Percentiles rank a stretch among this genome's conserved stretches.
Evolutionary conservation across 208 protist species (phyloP).

Genomic region (Phytomonas sp.): DNA sequence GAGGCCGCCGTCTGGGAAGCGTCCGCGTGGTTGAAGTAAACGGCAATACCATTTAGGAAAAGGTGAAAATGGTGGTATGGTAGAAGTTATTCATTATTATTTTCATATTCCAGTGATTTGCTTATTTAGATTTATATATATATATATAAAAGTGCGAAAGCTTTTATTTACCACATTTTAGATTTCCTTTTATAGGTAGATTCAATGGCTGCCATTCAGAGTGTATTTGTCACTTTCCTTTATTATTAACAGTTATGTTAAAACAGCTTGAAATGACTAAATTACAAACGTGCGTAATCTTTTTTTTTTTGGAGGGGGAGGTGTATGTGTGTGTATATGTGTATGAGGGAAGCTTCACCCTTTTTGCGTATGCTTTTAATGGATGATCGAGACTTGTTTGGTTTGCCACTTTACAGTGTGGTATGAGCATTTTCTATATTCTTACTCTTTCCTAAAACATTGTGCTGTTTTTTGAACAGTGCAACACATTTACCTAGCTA

Average conservation of each 20-base stretch:
- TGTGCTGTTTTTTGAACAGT: too few species aligned
- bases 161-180: constrained; percentile 2
- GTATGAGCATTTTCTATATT: too few species aligned
- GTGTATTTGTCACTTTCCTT: constrained; percentile 14
- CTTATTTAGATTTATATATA: neutral
- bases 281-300: too few species aligned
- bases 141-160: neutral
- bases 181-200: neutral
- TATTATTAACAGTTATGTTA: neutral
- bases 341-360: neutral
- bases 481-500: too few species aligned
- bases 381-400: too few species aligned
- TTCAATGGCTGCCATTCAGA: neutral
- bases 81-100: neutral
- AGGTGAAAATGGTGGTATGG: neutral
- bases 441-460: too few species aligned
- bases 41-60: neutral
- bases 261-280: too few species aligned
- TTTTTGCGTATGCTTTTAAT: neutral
- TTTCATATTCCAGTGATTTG: constrained; percentile 4
- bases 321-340: too few species aligned
- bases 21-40: constrained; percentile 27
- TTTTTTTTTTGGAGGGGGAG: too few species aligned
- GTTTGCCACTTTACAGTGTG: too few species aligned
- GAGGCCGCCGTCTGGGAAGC: constrained; percentile 68